A percentile compares a stretch with the other conserved stretches of the same genome.
These are phyloP conservation scores for Penicillium janthinellum DNA, from an alignment of 2,329 filamentous ascomycete species.

Conservation along the genomic window DNA sequence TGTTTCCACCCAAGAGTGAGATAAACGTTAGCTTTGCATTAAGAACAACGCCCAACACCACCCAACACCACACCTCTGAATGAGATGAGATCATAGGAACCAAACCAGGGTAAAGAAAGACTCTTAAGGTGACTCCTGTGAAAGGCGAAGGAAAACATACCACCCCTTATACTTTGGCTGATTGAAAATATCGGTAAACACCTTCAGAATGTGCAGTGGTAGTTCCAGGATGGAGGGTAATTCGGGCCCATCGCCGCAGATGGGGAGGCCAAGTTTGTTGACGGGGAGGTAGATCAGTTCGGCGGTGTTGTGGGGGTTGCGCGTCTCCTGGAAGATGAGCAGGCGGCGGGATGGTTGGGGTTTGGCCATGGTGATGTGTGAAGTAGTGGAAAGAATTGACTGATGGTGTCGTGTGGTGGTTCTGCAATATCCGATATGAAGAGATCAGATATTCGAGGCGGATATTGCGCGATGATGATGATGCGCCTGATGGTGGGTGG, in stretches of 20 bases:
- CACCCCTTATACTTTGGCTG: slow-evolving; percentile 42
- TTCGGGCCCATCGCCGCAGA: slow-evolving; percentile 36
- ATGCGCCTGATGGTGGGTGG: neutral
- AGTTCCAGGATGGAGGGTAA: slow-evolving; percentile 39
- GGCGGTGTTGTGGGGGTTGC: slow-evolving; percentile 32
- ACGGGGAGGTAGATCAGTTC: slow-evolving; percentile 37
- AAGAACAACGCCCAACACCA: too few relatives aligned
- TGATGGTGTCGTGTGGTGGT: neutral
- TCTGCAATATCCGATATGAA: neutral
- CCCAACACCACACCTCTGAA: too few relatives aligned
- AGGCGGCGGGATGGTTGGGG: slow-evolving; percentile 23
- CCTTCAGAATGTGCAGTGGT: slow-evolving; percentile 36
- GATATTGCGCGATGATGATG: neutral
- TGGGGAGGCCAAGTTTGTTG: slow-evolving; percentile 41
- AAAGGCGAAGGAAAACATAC: slow-evolving; percentile 20
- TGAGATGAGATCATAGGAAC: neutral
- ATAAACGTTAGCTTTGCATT: neutral
- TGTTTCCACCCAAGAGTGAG: slow-evolving; percentile 6
- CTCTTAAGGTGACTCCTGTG: too few relatives aligned
- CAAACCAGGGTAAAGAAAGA: neutral
- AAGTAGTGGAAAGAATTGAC: neutral
- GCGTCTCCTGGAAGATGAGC: slow-evolving; percentile 42
- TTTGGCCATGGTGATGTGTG: slow-evolving; percentile 4
- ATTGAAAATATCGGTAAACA: slow-evolving; percentile 45
- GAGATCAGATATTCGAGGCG: neutral